phyloP scores from a whole-genome alignment of 768 basidiomycete species.

The Leucogyrophana mollusca region DNA sequence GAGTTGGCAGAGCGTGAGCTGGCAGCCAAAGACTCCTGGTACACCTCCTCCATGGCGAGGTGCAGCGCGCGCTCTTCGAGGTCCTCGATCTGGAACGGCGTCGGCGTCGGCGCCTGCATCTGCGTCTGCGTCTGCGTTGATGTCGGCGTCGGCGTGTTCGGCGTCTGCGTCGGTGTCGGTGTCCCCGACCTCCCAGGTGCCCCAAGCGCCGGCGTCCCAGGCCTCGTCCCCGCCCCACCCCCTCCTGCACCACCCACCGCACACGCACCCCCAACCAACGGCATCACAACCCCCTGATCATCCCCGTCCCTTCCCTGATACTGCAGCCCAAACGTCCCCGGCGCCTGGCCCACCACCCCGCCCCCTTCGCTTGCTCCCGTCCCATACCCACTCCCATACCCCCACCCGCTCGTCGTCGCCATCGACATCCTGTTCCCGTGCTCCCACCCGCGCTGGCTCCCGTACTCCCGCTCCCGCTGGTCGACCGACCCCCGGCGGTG shows the following conservation, averaged over 20 bases:
- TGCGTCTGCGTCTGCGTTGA: slow-evolving; percentile 24
- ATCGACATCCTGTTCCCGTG: too few relatives aligned
- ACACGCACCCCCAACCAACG: too few relatives aligned
- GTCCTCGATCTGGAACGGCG: slow-evolving; percentile 25
- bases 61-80: slow-evolving; percentile 69
- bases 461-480: too few relatives aligned
- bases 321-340: slow-evolving; percentile 58
- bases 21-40: too few relatives aligned
- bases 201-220: slow-evolving; percentile 21
- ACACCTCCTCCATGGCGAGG: slow-evolving; percentile 73
- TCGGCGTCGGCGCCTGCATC: slow-evolving; percentile 36
- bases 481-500: too few relatives aligned
- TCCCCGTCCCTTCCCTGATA: slow-evolving; percentile 66
- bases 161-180: slow-evolving; percentile 15
- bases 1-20: not conserved
- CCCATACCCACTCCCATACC: too few relatives aligned
- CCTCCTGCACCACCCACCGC: too few relatives aligned
- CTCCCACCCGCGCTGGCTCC: too few relatives aligned
- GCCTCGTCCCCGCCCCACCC: slow-evolving; percentile 18
- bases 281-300: slow-evolving; percentile 40
- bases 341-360: slow-evolving; percentile 23
- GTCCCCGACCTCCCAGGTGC: slow-evolving; percentile 17
- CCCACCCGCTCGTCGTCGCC: too few relatives aligned
- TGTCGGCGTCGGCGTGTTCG: slow-evolving; percentile 15
- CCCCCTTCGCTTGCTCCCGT: too few relatives aligned